Conservation (phyloP, 306 rosid genomes). For the Begonia masoniana region DNA sequence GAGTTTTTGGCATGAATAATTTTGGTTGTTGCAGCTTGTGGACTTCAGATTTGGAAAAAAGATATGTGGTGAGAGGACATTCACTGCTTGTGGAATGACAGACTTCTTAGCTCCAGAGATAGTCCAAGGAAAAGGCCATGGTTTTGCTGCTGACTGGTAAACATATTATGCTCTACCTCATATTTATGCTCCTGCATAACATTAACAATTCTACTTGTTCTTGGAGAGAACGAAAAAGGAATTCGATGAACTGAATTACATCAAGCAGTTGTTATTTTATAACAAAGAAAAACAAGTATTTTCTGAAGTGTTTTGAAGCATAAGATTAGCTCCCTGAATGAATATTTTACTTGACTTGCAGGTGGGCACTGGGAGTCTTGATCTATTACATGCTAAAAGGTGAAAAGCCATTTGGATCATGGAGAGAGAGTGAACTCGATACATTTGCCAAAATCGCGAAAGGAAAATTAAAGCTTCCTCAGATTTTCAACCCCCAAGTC, state of each 20-base stretch:
- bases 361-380: slow-evolving; percentile 97
- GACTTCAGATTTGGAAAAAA: slow-evolving; percentile 86
- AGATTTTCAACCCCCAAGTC: slow-evolving; percentile 68
- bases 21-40: slow-evolving; percentile 42
- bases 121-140: slow-evolving; percentile 92
- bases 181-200: no score
- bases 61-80: slow-evolving; percentile 62
- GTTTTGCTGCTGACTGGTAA: slow-evolving; percentile 93
- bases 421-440: slow-evolving; percentile 90
- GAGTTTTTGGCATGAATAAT: no score
- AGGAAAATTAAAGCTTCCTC: slow-evolving; percentile 62
- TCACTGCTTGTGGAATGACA: slow-evolving; percentile 78
- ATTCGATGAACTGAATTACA: no score
- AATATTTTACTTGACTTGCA: slow-evolving; percentile 15
- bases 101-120: slow-evolving; percentile 88
- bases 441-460: slow-evolving; percentile 78
- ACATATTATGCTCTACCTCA: not conserved
- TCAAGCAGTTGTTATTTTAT: no score
- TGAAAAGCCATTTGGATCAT: slow-evolving; percentile 91
- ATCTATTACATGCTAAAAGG: slow-evolving; percentile 71
- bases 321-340: no score
- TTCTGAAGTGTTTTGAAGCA: no score
- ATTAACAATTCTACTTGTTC: no score
- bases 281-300: no score
- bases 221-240: no score